Conservation (phyloP, 192 early-diverging fungal genomes). For the Coemansia sp. region DNA sequence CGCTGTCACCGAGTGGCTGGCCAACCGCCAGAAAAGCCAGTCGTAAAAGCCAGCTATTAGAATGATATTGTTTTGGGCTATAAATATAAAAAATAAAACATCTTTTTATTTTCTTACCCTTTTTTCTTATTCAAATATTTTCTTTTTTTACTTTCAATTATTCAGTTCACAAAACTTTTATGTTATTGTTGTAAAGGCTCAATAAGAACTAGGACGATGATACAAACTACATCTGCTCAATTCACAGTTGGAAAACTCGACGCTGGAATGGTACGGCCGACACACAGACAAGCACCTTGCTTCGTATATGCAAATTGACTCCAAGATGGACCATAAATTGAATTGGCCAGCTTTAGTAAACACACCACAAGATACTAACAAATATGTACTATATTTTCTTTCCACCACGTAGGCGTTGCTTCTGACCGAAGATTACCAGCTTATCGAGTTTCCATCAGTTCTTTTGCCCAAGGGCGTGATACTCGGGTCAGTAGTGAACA, state of each 20-base stretch:
- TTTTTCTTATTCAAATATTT: neutral
- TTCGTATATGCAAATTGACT: too few relatives aligned
- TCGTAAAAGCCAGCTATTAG: slow-evolving; percentile 5
- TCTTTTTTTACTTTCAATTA: neutral
- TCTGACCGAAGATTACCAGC: slow-evolving; percentile 95
- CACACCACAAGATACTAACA: slow-evolving; percentile 9
- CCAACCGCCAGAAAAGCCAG: slow-evolving; percentile 24
- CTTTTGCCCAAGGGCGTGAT: slow-evolving; percentile 92
- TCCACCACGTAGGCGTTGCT: slow-evolving; percentile 65
- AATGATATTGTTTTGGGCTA: too few relatives aligned
- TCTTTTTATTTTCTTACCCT: slow-evolving; percentile 7
- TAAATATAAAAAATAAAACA: too few relatives aligned
- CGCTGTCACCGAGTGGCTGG: slow-evolving; percentile 46
- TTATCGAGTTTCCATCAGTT: slow-evolving; percentile 96
- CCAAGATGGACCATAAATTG: too few relatives aligned
- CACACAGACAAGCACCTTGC: too few relatives aligned
- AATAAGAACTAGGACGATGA: too few relatives aligned
- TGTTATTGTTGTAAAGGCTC: too few relatives aligned
- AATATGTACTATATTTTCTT: neutral
- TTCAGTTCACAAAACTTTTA: too few relatives aligned
- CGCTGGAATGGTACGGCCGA: slow-evolving; percentile 75
- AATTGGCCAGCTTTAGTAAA: too few relatives aligned
- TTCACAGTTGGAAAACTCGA: slow-evolving; percentile 95
- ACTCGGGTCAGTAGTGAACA: slow-evolving; percentile 94
- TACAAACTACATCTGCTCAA: slow-evolving; percentile 45